Evolutionary conservation across 805 yeast species (phyloP).

Genomic region (Schwanniomyces yamadae): DNA sequence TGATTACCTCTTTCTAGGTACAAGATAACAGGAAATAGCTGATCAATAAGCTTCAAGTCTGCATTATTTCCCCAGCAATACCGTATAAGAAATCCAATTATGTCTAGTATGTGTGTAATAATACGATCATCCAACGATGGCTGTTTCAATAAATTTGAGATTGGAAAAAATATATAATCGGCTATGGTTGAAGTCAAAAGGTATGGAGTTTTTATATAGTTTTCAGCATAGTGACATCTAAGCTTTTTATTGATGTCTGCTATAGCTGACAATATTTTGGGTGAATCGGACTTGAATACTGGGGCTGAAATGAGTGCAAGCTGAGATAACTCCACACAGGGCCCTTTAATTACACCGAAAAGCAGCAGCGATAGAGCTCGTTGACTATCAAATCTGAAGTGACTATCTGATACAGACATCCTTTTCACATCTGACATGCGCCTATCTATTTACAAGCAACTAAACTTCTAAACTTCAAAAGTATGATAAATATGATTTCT

Average conservation of each 20-base stretch:
- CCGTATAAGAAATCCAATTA: slow-evolving; percentile 27
- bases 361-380: slow-evolving; percentile 21
- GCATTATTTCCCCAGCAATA: slow-evolving; percentile 30
- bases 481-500: too few relatives aligned
- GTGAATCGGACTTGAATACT: slow-evolving; percentile 8
- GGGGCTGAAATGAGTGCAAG: slow-evolving; percentile 15
- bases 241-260: slow-evolving; percentile 11
- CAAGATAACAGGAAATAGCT: slow-evolving; percentile 32
- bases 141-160: slow-evolving; percentile 32
- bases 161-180: slow-evolving; percentile 42
- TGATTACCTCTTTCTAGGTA: slow-evolving; percentile 19
- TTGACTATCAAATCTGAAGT: not conserved
- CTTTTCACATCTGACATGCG: too few relatives aligned
- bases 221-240: slow-evolving; percentile 11
- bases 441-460: too few relatives aligned
- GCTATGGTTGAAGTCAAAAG: slow-evolving; percentile 31
- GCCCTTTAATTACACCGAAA: slow-evolving; percentile 28
- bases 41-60: slow-evolving; percentile 28
- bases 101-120: slow-evolving; percentile 21
- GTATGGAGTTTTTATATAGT: slow-evolving; percentile 13
- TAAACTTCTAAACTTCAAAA: too few relatives aligned
- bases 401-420: too few relatives aligned
- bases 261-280: slow-evolving; percentile 10
- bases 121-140: slow-evolving; percentile 20
- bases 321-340: slow-evolving; percentile 29